A percentile compares a stretch with the other conserved stretches of the same genome.
Conservation (phyloP, 257 asterid genomes). For the Scutellaria baicalensis region DNA sequence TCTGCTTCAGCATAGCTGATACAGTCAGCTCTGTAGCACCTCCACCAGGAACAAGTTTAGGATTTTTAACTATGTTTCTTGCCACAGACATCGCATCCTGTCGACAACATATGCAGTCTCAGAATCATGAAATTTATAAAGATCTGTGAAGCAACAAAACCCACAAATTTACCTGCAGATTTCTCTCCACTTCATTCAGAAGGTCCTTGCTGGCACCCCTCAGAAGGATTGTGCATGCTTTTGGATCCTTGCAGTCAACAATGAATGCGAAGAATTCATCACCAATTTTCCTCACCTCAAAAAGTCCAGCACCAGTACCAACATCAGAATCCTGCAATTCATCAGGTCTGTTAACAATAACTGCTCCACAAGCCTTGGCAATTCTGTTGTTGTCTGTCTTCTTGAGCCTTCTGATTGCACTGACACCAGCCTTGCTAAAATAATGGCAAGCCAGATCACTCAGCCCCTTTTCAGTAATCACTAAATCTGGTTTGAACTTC, state of each 20-base stretch:
- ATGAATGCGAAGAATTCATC: slow-evolving; percentile 86
- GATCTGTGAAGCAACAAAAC: background rate
- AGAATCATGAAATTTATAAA: background rate
- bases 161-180: slow-evolving; percentile 63
- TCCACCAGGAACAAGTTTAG: slow-evolving; percentile 97
- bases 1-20: slow-evolving; percentile 83
- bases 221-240: slow-evolving; percentile 88
- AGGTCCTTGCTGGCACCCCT: slow-evolving; percentile 99
- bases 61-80: slow-evolving; percentile 85
- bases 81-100: slow-evolving; percentile 99
- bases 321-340: slow-evolving; percentile 96
- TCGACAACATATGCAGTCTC: slow-evolving; percentile 8
- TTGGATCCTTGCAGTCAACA: slow-evolving; percentile 86
- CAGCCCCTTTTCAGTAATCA: slow-evolving; percentile 86
- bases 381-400: slow-evolving; percentile 91
- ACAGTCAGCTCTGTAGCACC: slow-evolving; percentile 97
- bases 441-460: slow-evolving; percentile 92
- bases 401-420: slow-evolving; percentile 91
- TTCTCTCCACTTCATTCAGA: slow-evolving; percentile 94
- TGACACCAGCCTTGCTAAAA: slow-evolving; percentile 89
- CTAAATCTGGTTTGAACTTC: slow-evolving; percentile 84
- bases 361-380: slow-evolving; percentile 97
- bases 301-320: slow-evolving; percentile 92
- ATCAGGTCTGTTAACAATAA: slow-evolving; percentile 89
- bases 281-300: slow-evolving; percentile 92